Percentiles rank a stretch among this genome's conserved stretches.
phyloP scores from a whole-genome alignment of 1,139 yeast genomes.

The Saccharomyces hybrid region DNA sequence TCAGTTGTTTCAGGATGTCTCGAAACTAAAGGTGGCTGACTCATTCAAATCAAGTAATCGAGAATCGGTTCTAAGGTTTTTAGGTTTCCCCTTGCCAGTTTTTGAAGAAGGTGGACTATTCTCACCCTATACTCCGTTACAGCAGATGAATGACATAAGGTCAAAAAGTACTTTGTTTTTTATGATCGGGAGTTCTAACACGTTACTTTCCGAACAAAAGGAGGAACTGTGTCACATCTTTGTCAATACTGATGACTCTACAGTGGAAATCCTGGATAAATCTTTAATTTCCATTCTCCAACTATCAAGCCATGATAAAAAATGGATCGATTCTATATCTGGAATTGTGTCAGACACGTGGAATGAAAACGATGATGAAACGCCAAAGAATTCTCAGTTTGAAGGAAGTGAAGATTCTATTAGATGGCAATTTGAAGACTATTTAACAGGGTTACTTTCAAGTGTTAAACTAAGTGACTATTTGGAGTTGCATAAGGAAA shows the following conservation, averaged over 20 bases:
- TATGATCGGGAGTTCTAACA: constrained; percentile 83
- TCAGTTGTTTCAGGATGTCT: constrained; percentile 48
- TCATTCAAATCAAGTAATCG: constrained; percentile 74
- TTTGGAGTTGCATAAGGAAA: constrained; percentile 35
- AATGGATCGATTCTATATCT: constrained; percentile 46
- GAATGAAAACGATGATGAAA: constrained; percentile 38
- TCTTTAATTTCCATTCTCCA: constrained; percentile 38
- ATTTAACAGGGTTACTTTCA: constrained; percentile 69
- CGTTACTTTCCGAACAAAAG: constrained; percentile 65
- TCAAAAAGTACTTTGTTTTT: constrained; percentile 54
- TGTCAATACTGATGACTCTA: constrained; percentile 45
- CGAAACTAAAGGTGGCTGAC: constrained; percentile 50
- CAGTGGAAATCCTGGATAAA: constrained; percentile 41
- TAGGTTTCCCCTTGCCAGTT: constrained; percentile 82
- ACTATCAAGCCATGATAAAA: constrained; percentile 60
- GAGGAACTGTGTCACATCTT: constrained; percentile 46
- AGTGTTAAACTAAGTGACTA: constrained; percentile 65
- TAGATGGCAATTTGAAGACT: constrained; percentile 83
- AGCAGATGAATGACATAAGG: constrained; percentile 71
- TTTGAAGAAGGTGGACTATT: constrained; percentile 84
- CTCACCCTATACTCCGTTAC: constrained; percentile 88
- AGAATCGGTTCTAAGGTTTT: constrained; percentile 63
- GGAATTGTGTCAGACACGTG: constrained; percentile 31
- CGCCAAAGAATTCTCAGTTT: constrained; percentile 44
- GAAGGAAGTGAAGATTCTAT: constrained; percentile 86